These are phyloP conservation scores for Multifurca ochricompacta DNA, from an alignment of 768 basidiomycete species.

Conservation along the genomic window DNA sequence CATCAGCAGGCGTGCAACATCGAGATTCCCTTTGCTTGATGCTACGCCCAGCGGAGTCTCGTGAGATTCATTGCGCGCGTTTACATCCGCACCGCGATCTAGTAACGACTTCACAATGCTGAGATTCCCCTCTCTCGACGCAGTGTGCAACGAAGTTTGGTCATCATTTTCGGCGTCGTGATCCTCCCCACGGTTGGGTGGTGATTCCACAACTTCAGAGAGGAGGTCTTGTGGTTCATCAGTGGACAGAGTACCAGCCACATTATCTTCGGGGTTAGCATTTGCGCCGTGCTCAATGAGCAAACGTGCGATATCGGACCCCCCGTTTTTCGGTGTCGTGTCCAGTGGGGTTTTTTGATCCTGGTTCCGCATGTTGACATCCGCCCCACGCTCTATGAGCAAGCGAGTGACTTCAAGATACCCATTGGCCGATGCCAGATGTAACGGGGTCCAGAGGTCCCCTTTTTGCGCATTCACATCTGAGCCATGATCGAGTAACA, in stretches of 20 bases:
- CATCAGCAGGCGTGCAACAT: neutral
- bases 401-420: neutral
- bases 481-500: too few relatives aligned
- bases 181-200: too few relatives aligned
- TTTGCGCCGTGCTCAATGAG: neutral
- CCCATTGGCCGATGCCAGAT: too few relatives aligned
- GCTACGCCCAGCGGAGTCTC: neutral
- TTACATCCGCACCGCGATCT: neutral
- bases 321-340: neutral
- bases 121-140: neutral
- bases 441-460: too few relatives aligned
- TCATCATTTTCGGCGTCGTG: neutral
- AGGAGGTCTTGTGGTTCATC: too few relatives aligned
- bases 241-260: neutral
- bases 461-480: too few relatives aligned
- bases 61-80: neutral
- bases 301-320: neutral
- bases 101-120: neutral
- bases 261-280: neutral
- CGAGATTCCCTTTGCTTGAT: neutral
- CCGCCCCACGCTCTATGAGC: neutral
- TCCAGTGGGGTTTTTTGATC: neutral
- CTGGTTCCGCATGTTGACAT: too few relatives aligned
- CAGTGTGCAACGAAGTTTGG: neutral
- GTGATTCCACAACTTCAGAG: too few relatives aligned